A percentile compares a stretch with the other conserved stretches of the same genome.
Conservation (phyloP, 2,329 filamentous ascomycete genomes). For the Ceratocystis cacaofunesta region DNA sequence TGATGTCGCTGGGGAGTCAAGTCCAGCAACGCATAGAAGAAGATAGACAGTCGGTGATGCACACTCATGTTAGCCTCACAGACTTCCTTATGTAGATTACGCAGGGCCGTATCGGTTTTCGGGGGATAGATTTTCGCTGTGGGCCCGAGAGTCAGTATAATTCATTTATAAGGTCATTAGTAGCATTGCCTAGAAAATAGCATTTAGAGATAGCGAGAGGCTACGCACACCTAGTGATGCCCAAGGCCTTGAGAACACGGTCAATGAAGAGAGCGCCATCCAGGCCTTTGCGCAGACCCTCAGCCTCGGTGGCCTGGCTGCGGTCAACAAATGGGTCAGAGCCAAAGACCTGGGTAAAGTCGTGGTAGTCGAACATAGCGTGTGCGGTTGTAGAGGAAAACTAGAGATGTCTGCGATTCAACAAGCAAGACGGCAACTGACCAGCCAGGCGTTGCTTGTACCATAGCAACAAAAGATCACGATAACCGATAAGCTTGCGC, state of each 20-base stretch:
- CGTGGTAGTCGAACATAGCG: constrained; percentile 47
- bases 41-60: constrained; percentile 66
- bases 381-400: background rate
- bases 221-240: constrained; percentile 45
- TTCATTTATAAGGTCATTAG: background rate
- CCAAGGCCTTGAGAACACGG: constrained; percentile 54
- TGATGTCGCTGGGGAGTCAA: constrained; percentile 38
- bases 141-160: background rate
- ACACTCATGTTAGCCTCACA: constrained; percentile 47
- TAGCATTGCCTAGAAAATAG: background rate
- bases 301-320: constrained; percentile 45
- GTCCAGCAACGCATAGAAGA: constrained; percentile 75
- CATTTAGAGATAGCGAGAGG: background rate
- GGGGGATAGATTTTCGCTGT: constrained; percentile 59
- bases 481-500: constrained; percentile 11
- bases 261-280: constrained; percentile 67
- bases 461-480: background rate
- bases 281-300: constrained; percentile 49
- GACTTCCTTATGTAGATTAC: constrained; percentile 55
- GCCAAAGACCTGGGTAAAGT: constrained; percentile 55
- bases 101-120: constrained; percentile 50
- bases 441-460: background rate
- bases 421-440: background rate
- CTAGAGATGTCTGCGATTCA: background rate
- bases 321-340: constrained; percentile 43